phyloP scores from a whole-genome alignment of 768 basidiomycete species.

The Tulasnella sp. region DNA sequence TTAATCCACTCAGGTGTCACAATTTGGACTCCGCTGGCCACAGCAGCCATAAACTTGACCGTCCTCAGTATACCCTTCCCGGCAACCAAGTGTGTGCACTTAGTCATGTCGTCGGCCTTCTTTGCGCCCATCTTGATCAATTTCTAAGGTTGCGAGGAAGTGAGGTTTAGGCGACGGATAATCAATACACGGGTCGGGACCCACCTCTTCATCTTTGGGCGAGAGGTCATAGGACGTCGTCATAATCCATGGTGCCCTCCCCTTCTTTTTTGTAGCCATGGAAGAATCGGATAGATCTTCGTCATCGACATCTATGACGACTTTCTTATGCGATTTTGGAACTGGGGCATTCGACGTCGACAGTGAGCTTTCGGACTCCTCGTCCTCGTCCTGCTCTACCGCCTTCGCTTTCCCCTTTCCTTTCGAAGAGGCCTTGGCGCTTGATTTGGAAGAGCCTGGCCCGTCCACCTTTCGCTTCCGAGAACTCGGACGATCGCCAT shows the following conservation, averaged over 20 bases:
- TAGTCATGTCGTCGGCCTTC: conserved; percentile 54
- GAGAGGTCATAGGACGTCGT: neutral
- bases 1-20: conserved; percentile 67
- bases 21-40: conserved; percentile 60
- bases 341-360: neutral
- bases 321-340: neutral
- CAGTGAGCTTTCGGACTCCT: neutral
- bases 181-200: neutral
- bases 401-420: conserved; percentile 18
- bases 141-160: conserved; percentile 42
- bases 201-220: neutral
- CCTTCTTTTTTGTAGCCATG: neutral
- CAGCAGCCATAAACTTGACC: conserved; percentile 80
- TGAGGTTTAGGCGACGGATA: neutral
- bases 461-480: conserved; percentile 19
- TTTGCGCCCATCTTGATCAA: conserved; percentile 64
- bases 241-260: neutral
- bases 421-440: neutral
- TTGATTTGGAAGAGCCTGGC: neutral
- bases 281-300: neutral
- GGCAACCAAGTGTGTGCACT: conserved; percentile 78
- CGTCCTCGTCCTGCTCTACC: conserved; percentile 1
- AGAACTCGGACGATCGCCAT: neutral
- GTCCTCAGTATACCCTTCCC: conserved; percentile 64
- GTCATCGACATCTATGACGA: neutral